A percentile compares a stretch with the other conserved stretches of the same genome.
phyloP scores from a whole-genome alignment of 352 stramenopile species.

The Pythium biforme region DNA sequence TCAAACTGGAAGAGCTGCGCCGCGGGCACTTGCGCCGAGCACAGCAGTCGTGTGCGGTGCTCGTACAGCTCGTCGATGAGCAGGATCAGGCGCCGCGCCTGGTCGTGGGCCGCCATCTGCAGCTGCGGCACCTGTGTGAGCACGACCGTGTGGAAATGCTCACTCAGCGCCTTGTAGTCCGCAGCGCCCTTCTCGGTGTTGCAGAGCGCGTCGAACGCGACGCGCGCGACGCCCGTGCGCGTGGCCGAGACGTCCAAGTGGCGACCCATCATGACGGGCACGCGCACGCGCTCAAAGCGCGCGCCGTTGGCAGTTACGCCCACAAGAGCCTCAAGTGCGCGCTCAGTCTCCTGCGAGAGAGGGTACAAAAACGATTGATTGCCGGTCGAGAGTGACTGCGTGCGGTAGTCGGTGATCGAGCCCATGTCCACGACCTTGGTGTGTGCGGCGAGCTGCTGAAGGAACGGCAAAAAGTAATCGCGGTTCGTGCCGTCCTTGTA shows the following conservation, averaged over 20 bases:
- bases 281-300: slow-evolving; percentile 33
- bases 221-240: slow-evolving; percentile 44
- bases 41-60: slow-evolving; percentile 57
- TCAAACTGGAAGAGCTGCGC: slow-evolving; percentile 76
- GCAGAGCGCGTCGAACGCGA: slow-evolving; percentile 95
- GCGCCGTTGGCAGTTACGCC: slow-evolving; percentile 31
- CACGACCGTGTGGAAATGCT: slow-evolving; percentile 91
- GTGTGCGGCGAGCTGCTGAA: slow-evolving; percentile 91
- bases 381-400: slow-evolving; percentile 34
- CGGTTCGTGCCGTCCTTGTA: slow-evolving; percentile 96
- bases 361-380: slow-evolving; percentile 59
- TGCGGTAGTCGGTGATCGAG: slow-evolving; percentile 74
- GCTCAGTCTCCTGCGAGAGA: slow-evolving; percentile 31
- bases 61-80: slow-evolving; percentile 98
- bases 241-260: slow-evolving; percentile 47
- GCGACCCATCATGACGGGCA: slow-evolving; percentile 84
- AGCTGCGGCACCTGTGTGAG: slow-evolving; percentile 88
- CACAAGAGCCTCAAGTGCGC: slow-evolving; percentile 48
- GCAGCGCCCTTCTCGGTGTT: slow-evolving; percentile 90
- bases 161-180: slow-evolving; percentile 94
- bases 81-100: slow-evolving; percentile 95
- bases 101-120: slow-evolving; percentile 87
- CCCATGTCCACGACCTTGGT: slow-evolving; percentile 76
- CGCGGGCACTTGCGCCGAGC: slow-evolving; percentile 44
- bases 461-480: slow-evolving; percentile 97